A percentile compares a stretch with the other conserved stretches of the same genome.
phyloP scores from a whole-genome alignment of 805 yeast genomes.

The Saccharomycopsis guyanensis region DNA sequence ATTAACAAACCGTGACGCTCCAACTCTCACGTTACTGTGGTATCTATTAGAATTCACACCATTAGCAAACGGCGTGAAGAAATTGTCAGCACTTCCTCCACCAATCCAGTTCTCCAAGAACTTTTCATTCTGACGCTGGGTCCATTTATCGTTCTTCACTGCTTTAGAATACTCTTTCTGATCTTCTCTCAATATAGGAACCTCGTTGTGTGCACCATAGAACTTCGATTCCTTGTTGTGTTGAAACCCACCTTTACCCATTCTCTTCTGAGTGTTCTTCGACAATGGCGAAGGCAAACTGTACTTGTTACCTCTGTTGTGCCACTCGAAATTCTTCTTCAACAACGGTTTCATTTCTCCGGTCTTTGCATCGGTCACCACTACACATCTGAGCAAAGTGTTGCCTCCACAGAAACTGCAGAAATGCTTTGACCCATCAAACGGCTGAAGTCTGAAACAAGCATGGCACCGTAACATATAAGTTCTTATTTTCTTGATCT shows the following conservation, averaged over 20 bases:
- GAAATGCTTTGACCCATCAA: slow-evolving; percentile 76
- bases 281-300: slow-evolving; percentile 84
- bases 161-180: slow-evolving; percentile 91
- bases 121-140: slow-evolving; percentile 78
- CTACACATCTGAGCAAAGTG: slow-evolving; percentile 84
- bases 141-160: slow-evolving; percentile 82
- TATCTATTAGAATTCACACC: slow-evolving; percentile 38
- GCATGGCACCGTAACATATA: slow-evolving; percentile 98
- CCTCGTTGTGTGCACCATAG: slow-evolving; percentile 33
- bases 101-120: slow-evolving; percentile 84
- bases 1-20: slow-evolving; percentile 77
- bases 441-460: slow-evolving; percentile 76
- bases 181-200: slow-evolving; percentile 75
- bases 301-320: slow-evolving; percentile 75
- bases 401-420: slow-evolving; percentile 95
- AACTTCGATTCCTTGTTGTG: slow-evolving; percentile 55
- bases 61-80: slow-evolving; percentile 78
- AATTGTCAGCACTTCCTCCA: slow-evolving; percentile 82
- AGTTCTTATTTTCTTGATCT: slow-evolving; percentile 76
- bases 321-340: slow-evolving; percentile 91
- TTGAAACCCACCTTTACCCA: slow-evolving; percentile 75
- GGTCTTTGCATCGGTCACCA: slow-evolving; percentile 66
- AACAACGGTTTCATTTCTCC: slow-evolving; percentile 85
- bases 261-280: slow-evolving; percentile 58
- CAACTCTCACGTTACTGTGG: slow-evolving; percentile 68